Base-by-base conservation (phyloP, 1,284 basidiomycete genomes). In the Cryptococcus wingfieldii region DNA sequence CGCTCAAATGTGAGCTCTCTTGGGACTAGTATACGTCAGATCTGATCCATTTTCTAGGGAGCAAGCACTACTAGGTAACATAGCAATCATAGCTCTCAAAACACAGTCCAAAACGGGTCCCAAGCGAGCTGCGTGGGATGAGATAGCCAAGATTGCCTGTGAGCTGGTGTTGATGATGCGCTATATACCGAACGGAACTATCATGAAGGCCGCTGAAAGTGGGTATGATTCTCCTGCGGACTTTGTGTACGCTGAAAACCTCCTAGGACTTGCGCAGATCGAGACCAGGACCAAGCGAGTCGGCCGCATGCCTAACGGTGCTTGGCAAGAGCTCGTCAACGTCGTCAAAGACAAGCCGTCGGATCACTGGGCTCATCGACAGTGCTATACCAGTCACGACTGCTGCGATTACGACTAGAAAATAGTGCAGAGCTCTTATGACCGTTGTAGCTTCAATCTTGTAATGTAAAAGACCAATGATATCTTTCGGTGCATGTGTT, bases 131-230 rank as follows among this genome's bases (percentile, higher is more conserved):
- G 47, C 47, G 28, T 57, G 47, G 31, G 51, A 57, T 43, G 48
- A 45, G 37, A 57, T 53, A 7, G 50, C 42, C 14, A 43, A 41
- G 19, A 19, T 49, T 16, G 42, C 51, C 44, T 57, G 46, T 46
- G 46, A 41, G 12, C 25, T 48, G 14, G 27, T 56, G 16, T n/a
- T 53, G 27, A 34, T 44, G 18, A 49, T 57, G 39, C 47, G 51
- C 23, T 57, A 53, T 46, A 39, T 42, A 1, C 52, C 47, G 1
- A 10, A 52, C 23, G 43, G 38, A 7, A 53, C 41, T 39, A 23
- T 57, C 10, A n/a, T 31, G 16, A 57, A 57, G 25, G 16, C 55
- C 2, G 52, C 48, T 53, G 51, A 57, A 4, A 50, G 51, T 57
- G 50, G 46, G 51, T 45, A 23, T 3, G 3, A 2, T 2, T 23